Percentiles rank a stretch among this genome's conserved stretches.
These are phyloP conservation scores for Paramecium sexaurelia DNA, from an alignment of 73 alveolate species.

Conservation along the genomic window DNA sequence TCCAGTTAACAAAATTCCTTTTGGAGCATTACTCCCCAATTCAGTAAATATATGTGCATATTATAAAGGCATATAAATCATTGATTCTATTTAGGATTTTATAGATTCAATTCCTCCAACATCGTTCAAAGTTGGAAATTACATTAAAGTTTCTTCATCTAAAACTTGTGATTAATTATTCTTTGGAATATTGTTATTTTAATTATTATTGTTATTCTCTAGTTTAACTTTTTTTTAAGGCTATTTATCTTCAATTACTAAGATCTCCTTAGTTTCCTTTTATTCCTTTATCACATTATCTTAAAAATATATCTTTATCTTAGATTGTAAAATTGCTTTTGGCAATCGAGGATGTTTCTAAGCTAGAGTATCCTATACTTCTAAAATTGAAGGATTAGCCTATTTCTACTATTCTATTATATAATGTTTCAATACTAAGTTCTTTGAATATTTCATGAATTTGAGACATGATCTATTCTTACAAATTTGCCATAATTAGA, in stretches of 20 bases:
- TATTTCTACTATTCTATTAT: not conserved
- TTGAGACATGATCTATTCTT: not conserved
- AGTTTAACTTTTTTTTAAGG: not conserved
- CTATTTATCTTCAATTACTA: conserved; percentile 6
- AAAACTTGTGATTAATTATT: not conserved
- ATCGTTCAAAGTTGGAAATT: conserved; percentile 36
- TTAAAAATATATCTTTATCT: not conserved
- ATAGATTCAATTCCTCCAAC: conserved; percentile 34
- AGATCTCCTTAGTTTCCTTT: not conserved
- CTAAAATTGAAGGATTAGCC: not conserved
- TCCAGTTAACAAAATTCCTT: conserved; percentile 65
- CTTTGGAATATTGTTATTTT: not conserved
- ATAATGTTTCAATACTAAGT: not conserved
- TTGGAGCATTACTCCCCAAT: conserved; percentile 57
- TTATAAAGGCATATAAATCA: conserved; percentile 62
- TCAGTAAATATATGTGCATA: conserved; percentile 40
- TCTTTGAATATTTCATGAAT: not conserved
- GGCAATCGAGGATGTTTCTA: conserved; percentile 10
- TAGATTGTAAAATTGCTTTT: conserved; percentile 11
- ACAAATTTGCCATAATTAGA: not conserved
- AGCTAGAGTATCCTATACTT: not conserved
- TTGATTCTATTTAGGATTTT: conserved; percentile 15
- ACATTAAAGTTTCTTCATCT: conserved; percentile 30
- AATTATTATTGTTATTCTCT: not conserved
- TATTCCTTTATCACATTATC: not conserved